Base-by-base conservation (phyloP, 108 stramenopile genomes). In the Parietichytrium sp. region DNA sequence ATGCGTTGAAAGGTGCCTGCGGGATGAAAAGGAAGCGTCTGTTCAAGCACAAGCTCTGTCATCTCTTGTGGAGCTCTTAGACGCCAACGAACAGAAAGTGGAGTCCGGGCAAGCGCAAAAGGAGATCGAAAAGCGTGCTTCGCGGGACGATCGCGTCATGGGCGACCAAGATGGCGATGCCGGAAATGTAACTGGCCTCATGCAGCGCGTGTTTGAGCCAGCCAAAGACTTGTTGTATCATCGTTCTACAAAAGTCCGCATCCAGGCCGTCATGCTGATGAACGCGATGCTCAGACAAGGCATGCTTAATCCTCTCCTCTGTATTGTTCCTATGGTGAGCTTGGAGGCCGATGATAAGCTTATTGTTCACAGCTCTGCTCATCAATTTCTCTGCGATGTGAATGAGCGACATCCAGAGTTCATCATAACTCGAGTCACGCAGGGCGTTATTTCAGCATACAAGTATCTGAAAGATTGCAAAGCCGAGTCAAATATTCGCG, bases 361-460 rank as follows among this genome's bases (percentile, higher is more conserved):
- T 33, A 13, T 72, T 2, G 61, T 72, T 20, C 61, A 72, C 20
- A 42, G 45, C 3, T 45, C 61, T 25, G 61, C 61, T n/a, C 61
- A 72, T 27, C 33, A 36, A 42, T 72, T 72, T 38, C 61, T 72
- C 61, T 33, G 36, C 15, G 61, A 72, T 25, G 15, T 72, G 8
- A 42, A 72, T 20, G 61, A 72, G 61, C 61, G 61, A 13, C 61
- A 72, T 72, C 61, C 61, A n/a, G 61, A 72, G 61, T 72, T 72
- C 20, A 33, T 72, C 20, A 3, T 72, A 33, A 72, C 61, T 6
- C 61, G 61, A n/a, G 36, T 33, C 20, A 42, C 45, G 3, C 61
- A 72, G 20, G 61, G 61, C 6, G n/a, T 72, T 25, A 27, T 72
- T 27, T 42, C 20, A 23, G 33, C 61, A 10, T 72, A 72, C 33